Percentiles rank a stretch among this genome's conserved stretches.
Conservation (phyloP, 148 eudicot genomes). For the Beta vulgaris region DNA sequence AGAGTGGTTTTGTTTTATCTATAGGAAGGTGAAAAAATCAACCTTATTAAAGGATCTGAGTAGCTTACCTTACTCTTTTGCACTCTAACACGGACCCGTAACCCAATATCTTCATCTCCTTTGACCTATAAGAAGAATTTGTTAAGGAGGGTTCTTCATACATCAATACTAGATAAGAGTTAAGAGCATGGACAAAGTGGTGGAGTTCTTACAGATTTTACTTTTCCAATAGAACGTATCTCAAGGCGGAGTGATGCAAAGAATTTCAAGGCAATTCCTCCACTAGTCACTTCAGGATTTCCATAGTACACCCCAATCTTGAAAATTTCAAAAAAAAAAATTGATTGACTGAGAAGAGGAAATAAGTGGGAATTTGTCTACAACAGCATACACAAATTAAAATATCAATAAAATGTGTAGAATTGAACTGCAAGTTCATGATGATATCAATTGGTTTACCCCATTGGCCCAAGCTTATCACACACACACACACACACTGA, state of each 20-base stretch:
- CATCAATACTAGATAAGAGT: neutral
- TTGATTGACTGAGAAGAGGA: neutral
- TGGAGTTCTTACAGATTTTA: constrained; percentile 78
- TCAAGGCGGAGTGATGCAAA: constrained; percentile 97
- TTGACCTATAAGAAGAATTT: constrained; percentile 46
- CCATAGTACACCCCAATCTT: constrained; percentile 97
- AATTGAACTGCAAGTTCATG: neutral
- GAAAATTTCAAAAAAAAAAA: constrained; percentile 13
- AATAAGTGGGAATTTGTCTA: neutral
- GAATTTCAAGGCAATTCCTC: constrained; percentile 96
- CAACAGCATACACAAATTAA: neutral
- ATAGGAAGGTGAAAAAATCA: neutral
- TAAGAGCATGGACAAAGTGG: neutral
- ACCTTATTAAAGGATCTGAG: neutral
- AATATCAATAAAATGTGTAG: neutral
- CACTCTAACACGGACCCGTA: constrained; percentile 93
- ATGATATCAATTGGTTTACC: neutral
- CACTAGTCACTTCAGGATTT: constrained; percentile 99
- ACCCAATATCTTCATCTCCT: constrained; percentile 93
- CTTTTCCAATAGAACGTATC: constrained; percentile 88
- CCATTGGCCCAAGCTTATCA: neutral
- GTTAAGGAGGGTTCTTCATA: neutral
- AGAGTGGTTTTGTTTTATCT: neutral
- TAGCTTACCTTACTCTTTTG: constrained; percentile 88
- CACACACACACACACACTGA: no score